Base-by-base conservation (phyloP, 164 flowering plant genomes). In the Stephania cephalantha region DNA sequence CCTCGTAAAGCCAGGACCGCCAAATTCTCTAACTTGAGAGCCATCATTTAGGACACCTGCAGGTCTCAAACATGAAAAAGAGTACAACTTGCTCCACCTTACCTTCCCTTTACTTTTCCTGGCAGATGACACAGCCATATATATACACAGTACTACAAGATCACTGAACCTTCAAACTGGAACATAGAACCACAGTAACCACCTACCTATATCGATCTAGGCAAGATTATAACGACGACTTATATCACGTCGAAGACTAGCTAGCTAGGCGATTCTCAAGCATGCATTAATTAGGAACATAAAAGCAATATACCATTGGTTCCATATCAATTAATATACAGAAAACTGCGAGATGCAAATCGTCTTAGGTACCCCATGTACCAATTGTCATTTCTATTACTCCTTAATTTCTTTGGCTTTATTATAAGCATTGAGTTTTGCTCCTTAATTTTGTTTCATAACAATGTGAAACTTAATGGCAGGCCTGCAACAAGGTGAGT, bases 1-100 rank as follows among this genome's bases (percentile, higher is more conserved):
- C 46, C 90, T 74, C 4, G 86, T 81, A 76, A 83, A 90, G 12
- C 94, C 92, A 5, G 87, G 88, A 30, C 82, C 85, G 9, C 88
- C 88, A 13, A 80, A n/a, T 71, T 70, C 69, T 30, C 83, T 85
- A 13, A 30, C 71, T 29, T 69, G 64, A 20, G 76, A 30, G 66
- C 48, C 71, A 31, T 42, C 44, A 5, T 82, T 85, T 9, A n/a
- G 15, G 17, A 30, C 68, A 18, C 22, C 11, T 25, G 25, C 25
- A 5, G 85, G 86, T 44, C 80, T 71, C 48, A 83, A 42, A 53
- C 91, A 87, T 10, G 86, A 76, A 71, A 86, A 88, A 0, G 91
- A 76, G 65, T 88, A 88, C 48, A 88, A 75, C 61, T 87, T 84
- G 86, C 90, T 87, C 88, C 89, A 83, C 75, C 77, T 68, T 11